These are phyloP conservation scores for Cercospora sp. DNA, from an alignment of 2,329 filamentous ascomycete species.

Conservation along the genomic window DNA sequence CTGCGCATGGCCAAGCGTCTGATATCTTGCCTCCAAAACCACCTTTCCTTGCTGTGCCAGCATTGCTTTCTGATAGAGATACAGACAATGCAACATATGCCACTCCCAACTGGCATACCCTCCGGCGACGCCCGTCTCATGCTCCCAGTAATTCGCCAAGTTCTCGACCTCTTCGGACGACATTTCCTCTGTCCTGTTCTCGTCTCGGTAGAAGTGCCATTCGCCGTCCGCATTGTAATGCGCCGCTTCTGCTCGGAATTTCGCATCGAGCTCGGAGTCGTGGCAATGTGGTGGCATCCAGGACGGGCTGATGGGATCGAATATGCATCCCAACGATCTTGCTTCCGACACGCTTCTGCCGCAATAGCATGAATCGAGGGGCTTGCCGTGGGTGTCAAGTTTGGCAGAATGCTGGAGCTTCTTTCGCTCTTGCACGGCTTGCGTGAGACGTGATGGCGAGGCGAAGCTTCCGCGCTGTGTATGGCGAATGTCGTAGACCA, in stretches of 20 bases:
- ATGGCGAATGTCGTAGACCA: neutral
- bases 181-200: neutral
- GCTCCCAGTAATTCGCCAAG: neutral
- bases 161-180: neutral
- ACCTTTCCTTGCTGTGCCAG: neutral
- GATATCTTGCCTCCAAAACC: neutral
- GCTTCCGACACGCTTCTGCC: neutral
- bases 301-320: neutral
- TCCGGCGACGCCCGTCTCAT: neutral
- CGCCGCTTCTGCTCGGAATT: neutral
- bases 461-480: neutral
- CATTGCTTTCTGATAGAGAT: neutral
- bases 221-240: neutral
- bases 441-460: neutral
- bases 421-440: neutral
- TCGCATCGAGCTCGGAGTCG: neutral
- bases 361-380: neutral
- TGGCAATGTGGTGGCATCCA: neutral
- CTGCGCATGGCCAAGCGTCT: neutral
- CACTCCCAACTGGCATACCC: neutral
- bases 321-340: neutral
- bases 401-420: neutral
- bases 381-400: neutral
- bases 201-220: neutral
- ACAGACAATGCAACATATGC: neutral